Evolutionary conservation across 805 yeast species (phyloP), one percentile per base, ranked within the genome.

Genomic region (Candida patagonica): DNA sequence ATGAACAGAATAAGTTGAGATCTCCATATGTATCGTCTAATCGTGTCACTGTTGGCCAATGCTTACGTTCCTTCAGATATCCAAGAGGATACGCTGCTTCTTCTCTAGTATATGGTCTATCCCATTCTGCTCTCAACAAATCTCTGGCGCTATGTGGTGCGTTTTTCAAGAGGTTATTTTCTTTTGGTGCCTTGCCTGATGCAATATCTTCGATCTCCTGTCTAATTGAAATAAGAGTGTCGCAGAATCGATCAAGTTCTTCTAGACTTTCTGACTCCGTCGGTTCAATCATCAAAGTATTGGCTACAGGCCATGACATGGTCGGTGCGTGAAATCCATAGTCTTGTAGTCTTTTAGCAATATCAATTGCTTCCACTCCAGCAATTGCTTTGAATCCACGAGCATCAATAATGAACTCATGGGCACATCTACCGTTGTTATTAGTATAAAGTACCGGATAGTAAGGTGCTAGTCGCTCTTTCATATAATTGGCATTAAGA

Each of bases 271-370:
- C 98, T 15, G 92, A 80, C 65, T 92, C 98, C 2, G 98, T 92
- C 44, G 98, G 98, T 66, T 92, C 98, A 47, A 92, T 77, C 98
- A 92, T 92, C 52, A 92, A 71, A 2, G 98, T 92, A 46, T 94
- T 95, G 4, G 96, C 89, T 38, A 92, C 94, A 7, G 98, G 98
- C 84, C 92, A 92, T 2, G 97, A 92, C 84, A 92, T 79, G 20
- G 98, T 92, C 46, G 98, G 98, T 1, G 96, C 96, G 63, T 92
- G 98, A 76, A 92, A 92, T 0, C 97, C 96, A 60, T 89, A 92
- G 65, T 92, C 98, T 65, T 92, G 97, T 45, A 92, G 71, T 62
- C 98, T 77, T 68, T 92, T 92, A 42, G 98, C 97, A 44, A 92
- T 78, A 60, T 92, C 98, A 52, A 89, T 85, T 16, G 96, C 96